Percentiles rank a stretch among this genome's conserved stretches.
These are phyloP conservation scores for Eutreptiella sp. DNA, from an alignment of 208 protist genomes.

Conservation along the genomic window DNA sequence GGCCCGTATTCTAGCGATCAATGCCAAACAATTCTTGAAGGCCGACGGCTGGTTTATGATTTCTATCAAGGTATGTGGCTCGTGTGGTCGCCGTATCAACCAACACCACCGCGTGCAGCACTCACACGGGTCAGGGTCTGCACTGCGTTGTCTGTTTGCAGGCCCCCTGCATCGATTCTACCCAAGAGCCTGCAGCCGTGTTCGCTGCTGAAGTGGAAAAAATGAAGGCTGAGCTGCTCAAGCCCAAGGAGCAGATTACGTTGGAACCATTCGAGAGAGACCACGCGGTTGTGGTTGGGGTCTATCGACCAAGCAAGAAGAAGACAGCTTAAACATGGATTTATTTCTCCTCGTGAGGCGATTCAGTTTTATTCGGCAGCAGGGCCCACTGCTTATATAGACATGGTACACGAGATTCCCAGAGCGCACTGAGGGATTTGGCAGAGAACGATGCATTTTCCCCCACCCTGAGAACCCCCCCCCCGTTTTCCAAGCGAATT, in stretches of 20 bases:
- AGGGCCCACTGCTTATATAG: no score
- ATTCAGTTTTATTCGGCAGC: no score
- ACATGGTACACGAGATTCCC: no score
- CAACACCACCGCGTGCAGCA: constrained; percentile 12
- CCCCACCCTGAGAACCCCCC: no score
- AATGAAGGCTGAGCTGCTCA: constrained; percentile 93
- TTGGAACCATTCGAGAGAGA: constrained; percentile 99
- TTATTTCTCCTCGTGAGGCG: no score
- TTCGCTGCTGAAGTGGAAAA: constrained; percentile 96
- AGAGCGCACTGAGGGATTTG: no score
- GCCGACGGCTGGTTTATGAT: constrained; percentile 98
- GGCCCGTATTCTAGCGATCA: constrained; percentile 98
- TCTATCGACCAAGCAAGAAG: no score
- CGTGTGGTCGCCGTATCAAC: constrained; percentile 2
- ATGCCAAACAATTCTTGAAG: constrained; percentile 98
- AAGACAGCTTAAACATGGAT: no score
- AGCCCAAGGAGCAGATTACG: constrained; percentile 94
- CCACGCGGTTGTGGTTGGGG: constrained; percentile 95
- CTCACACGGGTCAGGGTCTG: no score
- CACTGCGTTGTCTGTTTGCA: no score
- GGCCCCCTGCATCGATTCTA: constrained; percentile 99
- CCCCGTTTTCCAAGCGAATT: no score
- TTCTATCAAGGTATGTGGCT: constrained; percentile 99
- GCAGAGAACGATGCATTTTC: no score
- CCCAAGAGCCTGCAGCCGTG: constrained; percentile 88